These are phyloP conservation scores for Taphrina flavorubra DNA, from an alignment of 1,139 yeast genomes.

Conservation along the genomic window DNA sequence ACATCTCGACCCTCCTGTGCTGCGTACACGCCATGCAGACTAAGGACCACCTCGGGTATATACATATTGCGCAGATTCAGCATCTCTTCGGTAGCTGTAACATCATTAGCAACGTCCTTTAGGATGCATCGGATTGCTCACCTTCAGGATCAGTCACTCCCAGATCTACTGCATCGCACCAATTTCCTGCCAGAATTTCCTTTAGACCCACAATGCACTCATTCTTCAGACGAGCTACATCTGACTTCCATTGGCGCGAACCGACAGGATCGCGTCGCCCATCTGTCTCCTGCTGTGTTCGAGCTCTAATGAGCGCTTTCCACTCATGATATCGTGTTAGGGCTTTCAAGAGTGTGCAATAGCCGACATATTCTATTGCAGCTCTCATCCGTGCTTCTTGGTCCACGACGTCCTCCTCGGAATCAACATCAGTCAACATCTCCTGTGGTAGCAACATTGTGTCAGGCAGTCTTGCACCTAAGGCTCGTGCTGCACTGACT, in stretches of 20 bases:
- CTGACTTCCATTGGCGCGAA: constrained; percentile 36
- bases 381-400: constrained; percentile 35
- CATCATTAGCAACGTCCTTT: not conserved
- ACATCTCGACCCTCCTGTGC: constrained; percentile 36
- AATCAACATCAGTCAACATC: constrained; percentile 19
- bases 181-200: constrained; percentile 34
- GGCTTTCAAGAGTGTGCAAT: constrained; percentile 36
- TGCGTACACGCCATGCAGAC: constrained; percentile 42
- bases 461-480: constrained; percentile 37
- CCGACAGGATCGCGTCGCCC: constrained; percentile 40
- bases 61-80: constrained; percentile 37
- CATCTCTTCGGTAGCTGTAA: constrained; percentile 23
- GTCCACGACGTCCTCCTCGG: not conserved
- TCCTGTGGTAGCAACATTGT: constrained; percentile 28
- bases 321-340: constrained; percentile 40
- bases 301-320: constrained; percentile 33
- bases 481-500: constrained; percentile 37
- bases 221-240: constrained; percentile 26
- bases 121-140: not conserved
- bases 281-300: constrained; percentile 14
- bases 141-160: constrained; percentile 30
- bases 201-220: constrained; percentile 26
- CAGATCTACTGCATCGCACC: constrained; percentile 39
- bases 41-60: constrained; percentile 40
- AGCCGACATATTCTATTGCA: constrained; percentile 41